Percentiles rank a stretch among this genome's conserved stretches.
These are phyloP conservation scores for Cymbopogon flexuosus DNA, from an alignment of 202 grass and related monocot genomes.

Conservation along the genomic window DNA sequence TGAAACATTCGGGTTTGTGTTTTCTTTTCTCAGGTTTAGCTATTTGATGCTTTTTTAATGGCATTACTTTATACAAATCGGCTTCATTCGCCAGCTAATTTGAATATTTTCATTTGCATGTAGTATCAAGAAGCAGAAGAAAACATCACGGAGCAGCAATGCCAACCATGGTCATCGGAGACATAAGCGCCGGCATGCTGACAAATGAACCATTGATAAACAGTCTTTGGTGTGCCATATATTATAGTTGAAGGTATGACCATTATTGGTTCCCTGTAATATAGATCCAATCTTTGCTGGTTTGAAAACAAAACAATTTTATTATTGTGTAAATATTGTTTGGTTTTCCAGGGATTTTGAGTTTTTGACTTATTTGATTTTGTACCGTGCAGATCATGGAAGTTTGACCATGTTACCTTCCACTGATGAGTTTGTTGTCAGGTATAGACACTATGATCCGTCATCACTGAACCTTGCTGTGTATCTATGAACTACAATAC, in stretches of 20 bases:
- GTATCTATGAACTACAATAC: neutral
- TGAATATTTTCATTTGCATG: slow-evolving; percentile 26
- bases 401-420: neutral
- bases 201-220: slow-evolving; percentile 44
- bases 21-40: slow-evolving; percentile 11
- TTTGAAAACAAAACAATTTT: neutral
- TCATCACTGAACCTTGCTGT: slow-evolving; percentile 12
- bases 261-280: neutral
- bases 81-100: neutral
- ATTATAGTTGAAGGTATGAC: slow-evolving; percentile 30
- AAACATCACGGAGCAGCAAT: slow-evolving; percentile 38
- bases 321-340: neutral
- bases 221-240: neutral
- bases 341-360: neutral
- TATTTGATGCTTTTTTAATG: slow-evolving; percentile 13
- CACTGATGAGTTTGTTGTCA: neutral
- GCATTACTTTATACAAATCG: neutral
- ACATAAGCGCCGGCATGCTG: slow-evolving; percentile 72
- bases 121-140: slow-evolving; percentile 62
- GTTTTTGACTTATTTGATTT: neutral
- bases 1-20: slow-evolving; percentile 61
- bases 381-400: slow-evolving; percentile 27
- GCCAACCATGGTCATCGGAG: slow-evolving; percentile 50
- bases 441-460: neutral
- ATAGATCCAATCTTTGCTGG: neutral